Conservation (phyloP, 164 flowering plant species). For the Magnolia officinalis region DNA sequence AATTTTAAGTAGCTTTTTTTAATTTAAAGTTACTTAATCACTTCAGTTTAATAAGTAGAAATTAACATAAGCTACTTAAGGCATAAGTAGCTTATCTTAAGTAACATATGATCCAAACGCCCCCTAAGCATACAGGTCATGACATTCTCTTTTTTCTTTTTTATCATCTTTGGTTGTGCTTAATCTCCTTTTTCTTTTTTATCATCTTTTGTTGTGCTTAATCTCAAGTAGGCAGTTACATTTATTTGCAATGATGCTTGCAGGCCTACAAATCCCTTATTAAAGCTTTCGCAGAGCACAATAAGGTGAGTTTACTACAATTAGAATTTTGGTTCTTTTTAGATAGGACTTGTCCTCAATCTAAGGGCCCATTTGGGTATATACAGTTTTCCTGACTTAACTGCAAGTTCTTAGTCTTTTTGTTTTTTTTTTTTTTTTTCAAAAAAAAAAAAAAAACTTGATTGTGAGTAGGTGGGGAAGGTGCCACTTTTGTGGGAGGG, state of each 20-base stretch:
- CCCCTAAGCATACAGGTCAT: background rate
- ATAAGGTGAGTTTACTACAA: conserved; percentile 50
- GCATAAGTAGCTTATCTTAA: too few species aligned
- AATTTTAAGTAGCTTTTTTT: too few species aligned
- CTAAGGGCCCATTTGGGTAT: background rate
- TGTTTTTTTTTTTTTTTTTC: too few species aligned
- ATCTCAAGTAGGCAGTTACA: background rate
- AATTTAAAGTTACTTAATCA: too few species aligned
- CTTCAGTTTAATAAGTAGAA: too few species aligned
- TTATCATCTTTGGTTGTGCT: background rate
- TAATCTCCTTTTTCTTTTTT: background rate
- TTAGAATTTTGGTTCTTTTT: background rate
- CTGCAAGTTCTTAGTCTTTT: too few species aligned
- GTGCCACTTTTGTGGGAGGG: too few species aligned
- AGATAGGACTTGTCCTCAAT: background rate
- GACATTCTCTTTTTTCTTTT: background rate
- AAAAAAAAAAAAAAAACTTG: too few species aligned
- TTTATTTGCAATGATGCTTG: conserved; percentile 5
- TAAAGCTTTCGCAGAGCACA: conserved; percentile 90
- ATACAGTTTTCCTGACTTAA: too few species aligned
- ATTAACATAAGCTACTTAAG: too few species aligned
- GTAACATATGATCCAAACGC: too few species aligned
- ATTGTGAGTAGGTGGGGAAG: too few species aligned
- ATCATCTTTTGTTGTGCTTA: background rate
- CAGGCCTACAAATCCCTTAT: conserved; percentile 88